Conservation (phyloP, 2,329 filamentous ascomycete species). For the Colletotrichum eleusines region DNA sequence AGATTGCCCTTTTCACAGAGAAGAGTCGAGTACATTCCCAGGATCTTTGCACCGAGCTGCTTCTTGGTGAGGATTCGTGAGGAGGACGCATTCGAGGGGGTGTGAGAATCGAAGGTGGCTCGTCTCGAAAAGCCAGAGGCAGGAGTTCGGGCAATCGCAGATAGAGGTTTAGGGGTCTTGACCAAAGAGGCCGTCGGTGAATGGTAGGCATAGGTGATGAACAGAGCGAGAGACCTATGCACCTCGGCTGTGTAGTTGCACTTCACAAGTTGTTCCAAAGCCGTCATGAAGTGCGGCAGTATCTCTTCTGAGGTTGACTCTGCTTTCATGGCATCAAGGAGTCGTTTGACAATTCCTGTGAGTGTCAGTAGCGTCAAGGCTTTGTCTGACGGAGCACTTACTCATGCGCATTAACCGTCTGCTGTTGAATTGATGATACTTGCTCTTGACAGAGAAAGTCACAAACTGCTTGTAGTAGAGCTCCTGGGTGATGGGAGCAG, state of each 20-base stretch:
- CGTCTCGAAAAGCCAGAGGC: conserved; percentile 56
- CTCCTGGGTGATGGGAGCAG: conserved; percentile 80
- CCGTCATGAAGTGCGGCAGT: conserved; percentile 80
- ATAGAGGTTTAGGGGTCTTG: conserved; percentile 63
- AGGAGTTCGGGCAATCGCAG: conserved; percentile 54
- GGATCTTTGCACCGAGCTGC: conserved; percentile 79
- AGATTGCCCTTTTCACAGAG: conserved; percentile 80
- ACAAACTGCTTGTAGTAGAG: conserved; percentile 95
- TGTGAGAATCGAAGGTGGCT: conserved; percentile 52
- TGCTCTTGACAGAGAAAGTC: conserved; percentile 89
- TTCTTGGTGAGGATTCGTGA: conserved; percentile 68
- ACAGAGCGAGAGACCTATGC: conserved; percentile 87
- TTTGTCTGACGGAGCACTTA: conserved; percentile 59
- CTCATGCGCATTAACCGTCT: conserved; percentile 90
- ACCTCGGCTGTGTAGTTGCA: conserved; percentile 87
- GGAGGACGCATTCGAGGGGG: conserved; percentile 46
- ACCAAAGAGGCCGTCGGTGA: conserved; percentile 60
- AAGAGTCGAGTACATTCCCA: conserved; percentile 82
- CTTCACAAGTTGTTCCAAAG: conserved; percentile 83
- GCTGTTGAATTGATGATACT: conserved; percentile 92
- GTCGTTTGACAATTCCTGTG: conserved; percentile 86
- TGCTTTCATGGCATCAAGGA: conserved; percentile 90
- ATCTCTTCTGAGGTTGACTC: conserved; percentile 81
- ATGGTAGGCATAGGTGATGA: conserved; percentile 93
- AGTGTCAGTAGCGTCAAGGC: conserved; percentile 38